Percentiles rank a stretch among this genome's conserved stretches.
phyloP scores from a whole-genome alignment of 2,329 filamentous ascomycete genomes.

The Fusarium camptoceras region DNA sequence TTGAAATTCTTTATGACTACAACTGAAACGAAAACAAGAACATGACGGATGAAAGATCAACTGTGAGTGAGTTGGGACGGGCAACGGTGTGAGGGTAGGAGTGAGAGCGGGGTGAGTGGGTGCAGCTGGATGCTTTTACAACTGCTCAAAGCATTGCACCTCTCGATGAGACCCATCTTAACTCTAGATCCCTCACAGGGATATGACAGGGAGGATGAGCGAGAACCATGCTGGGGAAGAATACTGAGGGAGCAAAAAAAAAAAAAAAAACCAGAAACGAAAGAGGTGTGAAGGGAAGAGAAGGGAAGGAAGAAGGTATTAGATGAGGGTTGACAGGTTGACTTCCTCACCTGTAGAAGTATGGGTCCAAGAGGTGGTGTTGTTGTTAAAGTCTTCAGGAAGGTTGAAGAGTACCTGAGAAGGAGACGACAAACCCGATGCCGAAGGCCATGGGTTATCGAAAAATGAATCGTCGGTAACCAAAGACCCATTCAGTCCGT shows the following conservation, averaged over 20 bases:
- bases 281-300: constrained; percentile 1
- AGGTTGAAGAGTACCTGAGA: constrained; percentile 39
- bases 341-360: constrained; percentile 43
- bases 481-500: constrained; percentile 27
- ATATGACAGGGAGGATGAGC: constrained; percentile 19
- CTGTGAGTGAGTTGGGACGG: constrained; percentile 25
- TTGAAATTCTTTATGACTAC: constrained; percentile 29
- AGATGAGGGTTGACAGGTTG: constrained; percentile 22
- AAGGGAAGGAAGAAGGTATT: neutral
- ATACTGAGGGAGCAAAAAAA: neutral
- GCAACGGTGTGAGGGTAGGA: constrained; percentile 34
- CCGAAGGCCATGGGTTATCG: constrained; percentile 35
- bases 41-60: constrained; percentile 32
- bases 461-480: constrained; percentile 33
- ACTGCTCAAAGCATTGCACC: constrained; percentile 25
- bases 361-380: constrained; percentile 27
- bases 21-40: constrained; percentile 30
- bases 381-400: constrained; percentile 29
- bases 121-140: constrained; percentile 42
- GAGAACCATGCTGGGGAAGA: constrained; percentile 8
- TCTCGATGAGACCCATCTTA: constrained; percentile 39
- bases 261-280: constrained; percentile 1
- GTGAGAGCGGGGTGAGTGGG: constrained; percentile 38
- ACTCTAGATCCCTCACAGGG: constrained; percentile 33
- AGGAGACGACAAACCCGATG: constrained; percentile 36